Percentiles rank a stretch among this genome's conserved stretches.
Conservation (phyloP, 164 flowering plant species). For the Nelumbo lutea region DNA sequence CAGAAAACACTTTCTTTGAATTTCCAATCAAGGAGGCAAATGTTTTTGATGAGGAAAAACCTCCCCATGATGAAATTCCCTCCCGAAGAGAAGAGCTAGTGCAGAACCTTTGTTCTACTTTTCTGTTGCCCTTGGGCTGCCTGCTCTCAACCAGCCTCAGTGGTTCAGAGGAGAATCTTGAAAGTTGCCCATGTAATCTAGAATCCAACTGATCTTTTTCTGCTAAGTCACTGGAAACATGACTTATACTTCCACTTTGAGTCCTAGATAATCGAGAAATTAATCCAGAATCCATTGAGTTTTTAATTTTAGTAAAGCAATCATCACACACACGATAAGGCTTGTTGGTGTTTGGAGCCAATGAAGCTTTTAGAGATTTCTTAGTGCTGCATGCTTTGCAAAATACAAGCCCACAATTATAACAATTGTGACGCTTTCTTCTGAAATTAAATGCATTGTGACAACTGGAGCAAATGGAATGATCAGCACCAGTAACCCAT, state of each 20-base stretch:
- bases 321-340: constrained; percentile 95
- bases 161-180: constrained; percentile 67
- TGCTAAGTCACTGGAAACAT: constrained; percentile 27
- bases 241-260: constrained; percentile 26
- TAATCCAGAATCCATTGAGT: constrained; percentile 38
- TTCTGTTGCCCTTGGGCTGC: constrained; percentile 21
- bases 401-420: constrained; percentile 89
- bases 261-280: constrained; percentile 29
- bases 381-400: constrained; percentile 85
- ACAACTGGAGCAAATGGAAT: constrained; percentile 75
- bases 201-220: constrained; percentile 41
- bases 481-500: constrained; percentile 61
- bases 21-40: constrained; percentile 27
- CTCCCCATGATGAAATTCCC: constrained; percentile 26
- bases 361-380: constrained; percentile 76
- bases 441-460: constrained; percentile 66
- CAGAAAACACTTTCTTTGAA: constrained; percentile 33
- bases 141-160: constrained; percentile 35
- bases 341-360: constrained; percentile 76
- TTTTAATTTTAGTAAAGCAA: constrained; percentile 71
- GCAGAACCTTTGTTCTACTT: constrained; percentile 23
- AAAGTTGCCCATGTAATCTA: constrained; percentile 33
- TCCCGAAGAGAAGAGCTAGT: constrained; percentile 25
- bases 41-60: constrained; percentile 22
- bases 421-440: constrained; percentile 93